phyloP scores from a whole-genome alignment of 345 rosid species.

The Hevea brasiliensis region DNA sequence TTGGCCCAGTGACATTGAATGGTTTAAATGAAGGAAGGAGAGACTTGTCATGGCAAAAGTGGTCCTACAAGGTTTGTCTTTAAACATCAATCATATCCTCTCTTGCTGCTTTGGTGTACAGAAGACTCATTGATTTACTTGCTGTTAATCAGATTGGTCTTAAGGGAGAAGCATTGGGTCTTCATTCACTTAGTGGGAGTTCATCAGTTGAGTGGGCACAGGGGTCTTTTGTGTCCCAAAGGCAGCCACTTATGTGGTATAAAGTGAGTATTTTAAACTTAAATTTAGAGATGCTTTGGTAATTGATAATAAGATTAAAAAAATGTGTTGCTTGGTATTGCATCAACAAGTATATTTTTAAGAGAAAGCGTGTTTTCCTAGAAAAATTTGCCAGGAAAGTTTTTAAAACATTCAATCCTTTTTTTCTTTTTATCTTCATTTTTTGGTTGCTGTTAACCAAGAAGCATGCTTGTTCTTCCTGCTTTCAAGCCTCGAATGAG shows the following conservation, averaged over 20 bases:
- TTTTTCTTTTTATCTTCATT: too few relatives aligned
- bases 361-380: background rate
- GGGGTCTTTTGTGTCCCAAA: constrained; percentile 71
- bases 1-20: constrained; percentile 79
- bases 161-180: constrained; percentile 84
- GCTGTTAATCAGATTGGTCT: constrained; percentile 70
- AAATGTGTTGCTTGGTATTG: background rate
- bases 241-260: constrained; percentile 93
- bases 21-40: constrained; percentile 80
- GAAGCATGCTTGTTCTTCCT: background rate
- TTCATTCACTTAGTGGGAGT: constrained; percentile 86
- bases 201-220: constrained; percentile 87
- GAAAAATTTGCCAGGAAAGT: background rate
- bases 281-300: background rate
- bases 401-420: background rate
- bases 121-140: constrained; percentile 6
- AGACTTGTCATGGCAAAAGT: constrained; percentile 95
- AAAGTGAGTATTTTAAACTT: constrained; percentile 49
- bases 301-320: background rate
- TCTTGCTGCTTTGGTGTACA: background rate
- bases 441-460: background rate
- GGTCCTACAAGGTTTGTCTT: constrained; percentile 85
- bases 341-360: background rate
- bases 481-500: background rate
- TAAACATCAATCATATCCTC: background rate